Conservation (phyloP, 768 basidiomycete genomes). For the Pleurotus tuber-regium region DNA sequence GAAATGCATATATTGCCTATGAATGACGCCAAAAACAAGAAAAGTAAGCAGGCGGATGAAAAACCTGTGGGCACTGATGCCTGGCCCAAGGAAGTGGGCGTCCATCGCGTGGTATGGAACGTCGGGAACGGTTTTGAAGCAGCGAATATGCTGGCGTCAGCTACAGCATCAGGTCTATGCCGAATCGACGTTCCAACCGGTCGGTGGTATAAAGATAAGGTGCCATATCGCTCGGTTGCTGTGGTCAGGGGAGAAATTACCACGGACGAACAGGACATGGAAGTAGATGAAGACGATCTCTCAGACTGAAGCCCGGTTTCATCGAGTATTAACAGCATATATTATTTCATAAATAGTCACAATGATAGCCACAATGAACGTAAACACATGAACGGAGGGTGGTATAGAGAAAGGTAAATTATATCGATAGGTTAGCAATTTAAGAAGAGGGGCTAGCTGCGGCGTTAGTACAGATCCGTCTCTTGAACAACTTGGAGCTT, state of each 20-base stretch:
- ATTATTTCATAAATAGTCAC: too few relatives aligned
- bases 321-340: too few relatives aligned
- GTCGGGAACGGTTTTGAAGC: constrained; percentile 61
- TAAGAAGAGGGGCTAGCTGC: too few relatives aligned
- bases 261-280: constrained; percentile 36
- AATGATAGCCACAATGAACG: background rate
- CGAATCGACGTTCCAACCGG: constrained; percentile 81
- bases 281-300: constrained; percentile 28
- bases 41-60: constrained; percentile 20
- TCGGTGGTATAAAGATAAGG: constrained; percentile 63
- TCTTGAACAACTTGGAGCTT: too few relatives aligned
- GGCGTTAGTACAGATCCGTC: too few relatives aligned
- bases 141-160: constrained; percentile 67
- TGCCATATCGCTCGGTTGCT: constrained; percentile 65
- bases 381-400: too few relatives aligned
- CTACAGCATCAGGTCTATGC: constrained; percentile 82
- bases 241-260: constrained; percentile 57
- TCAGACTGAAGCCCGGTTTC: background rate
- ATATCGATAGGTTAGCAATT: too few relatives aligned
- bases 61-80: constrained; percentile 51
- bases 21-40: background rate
- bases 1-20: constrained; percentile 27
- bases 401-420: too few relatives aligned
- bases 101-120: constrained; percentile 85
- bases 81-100: constrained; percentile 77